Base-by-base conservation (phyloP, 2,329 filamentous ascomycete genomes). In the Aureobasidium zeae region DNA sequence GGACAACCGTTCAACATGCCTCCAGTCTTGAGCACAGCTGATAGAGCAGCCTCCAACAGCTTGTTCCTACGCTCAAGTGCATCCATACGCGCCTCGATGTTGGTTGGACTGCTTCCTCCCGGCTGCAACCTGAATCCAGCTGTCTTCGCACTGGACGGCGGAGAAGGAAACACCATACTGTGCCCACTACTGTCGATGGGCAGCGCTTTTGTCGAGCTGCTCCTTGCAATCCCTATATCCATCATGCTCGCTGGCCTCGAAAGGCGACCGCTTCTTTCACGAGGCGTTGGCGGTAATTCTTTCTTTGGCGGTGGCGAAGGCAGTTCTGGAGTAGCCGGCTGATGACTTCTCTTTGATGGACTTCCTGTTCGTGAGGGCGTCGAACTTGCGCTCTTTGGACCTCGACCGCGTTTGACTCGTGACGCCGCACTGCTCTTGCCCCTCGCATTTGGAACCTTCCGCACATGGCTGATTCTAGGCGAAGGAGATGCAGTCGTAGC, bases 51-150 rank as follows among this genome's bases (percentile, higher is more conserved):
- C 19, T 60, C 58, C 7, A 66, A 53, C 6, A 66, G 41, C 12
- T 53, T 53, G 44, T 65, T 66, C 42, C 64, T 58, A 26, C 63
- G 59, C 47, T 65, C 62, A 17, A 66, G 47, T 11, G 57, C 59
- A 32, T 63, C 61, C 25, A 65, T 46, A 3, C 62, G 56, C 20
- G 60, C 56, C 24, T 60, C 56, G 12, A 63, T 47, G 6, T 49
- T 49, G 16, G 34, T 20, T 29, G 32, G 31, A 31, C 33, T 46
- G 21, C 22, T 20, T 28, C 38, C 32, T 6, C 25, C 24, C 11
- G 34, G 11, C 13, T 45, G 32, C 17, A 45, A 10, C 19, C 28
- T 36, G 31, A 36, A 36, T 10, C 29, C 28, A 15, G 42, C 32
- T 17, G 42, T 44, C 25, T 44, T 44, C 17, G 44, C 28, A 32